Percentiles rank a stretch among this genome's conserved stretches.
Evolutionary conservation across 225 moss, liverwort and hornwort genomes (phyloP).

Genomic region (Anthoceros angustus): DNA sequence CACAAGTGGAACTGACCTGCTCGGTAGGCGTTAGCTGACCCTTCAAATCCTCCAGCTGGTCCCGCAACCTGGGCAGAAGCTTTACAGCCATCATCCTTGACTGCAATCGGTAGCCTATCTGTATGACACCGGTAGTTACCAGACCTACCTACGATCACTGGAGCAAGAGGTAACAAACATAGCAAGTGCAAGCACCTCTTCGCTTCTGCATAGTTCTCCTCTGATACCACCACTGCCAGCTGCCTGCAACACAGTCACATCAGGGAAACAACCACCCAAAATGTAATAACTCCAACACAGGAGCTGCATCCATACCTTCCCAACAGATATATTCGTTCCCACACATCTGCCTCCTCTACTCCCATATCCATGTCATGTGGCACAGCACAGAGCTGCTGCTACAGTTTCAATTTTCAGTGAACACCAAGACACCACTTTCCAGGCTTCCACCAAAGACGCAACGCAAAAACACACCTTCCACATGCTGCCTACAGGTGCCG

Average conservation of each 20-base stretch:
- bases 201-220: constrained; percentile 39
- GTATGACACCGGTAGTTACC: constrained; percentile 2
- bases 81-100: constrained; percentile 1
- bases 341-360: constrained; percentile 31
- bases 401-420: not conserved
- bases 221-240: constrained; percentile 40
- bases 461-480: not conserved
- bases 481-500: too few relatives aligned
- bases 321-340: constrained; percentile 38
- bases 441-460: not conserved
- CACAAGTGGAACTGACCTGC: constrained; percentile 17
- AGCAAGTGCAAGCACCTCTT: constrained; percentile 34
- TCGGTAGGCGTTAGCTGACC: constrained; percentile 38
- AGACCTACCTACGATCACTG: constrained; percentile 1
- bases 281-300: not conserved
- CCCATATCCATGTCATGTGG: constrained; percentile 38
- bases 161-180: constrained; percentile 26
- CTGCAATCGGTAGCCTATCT: not conserved
- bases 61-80: constrained; percentile 29
- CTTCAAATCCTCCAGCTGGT: constrained; percentile 36
- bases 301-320: constrained; percentile 24
- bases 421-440: not conserved
- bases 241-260: constrained; percentile 19
- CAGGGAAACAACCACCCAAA: not conserved
- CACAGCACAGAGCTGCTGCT: constrained; percentile 23